Conservation (phyloP, 2,329 filamentous ascomycete genomes). For the Decorospora gaudefroyi region DNA sequence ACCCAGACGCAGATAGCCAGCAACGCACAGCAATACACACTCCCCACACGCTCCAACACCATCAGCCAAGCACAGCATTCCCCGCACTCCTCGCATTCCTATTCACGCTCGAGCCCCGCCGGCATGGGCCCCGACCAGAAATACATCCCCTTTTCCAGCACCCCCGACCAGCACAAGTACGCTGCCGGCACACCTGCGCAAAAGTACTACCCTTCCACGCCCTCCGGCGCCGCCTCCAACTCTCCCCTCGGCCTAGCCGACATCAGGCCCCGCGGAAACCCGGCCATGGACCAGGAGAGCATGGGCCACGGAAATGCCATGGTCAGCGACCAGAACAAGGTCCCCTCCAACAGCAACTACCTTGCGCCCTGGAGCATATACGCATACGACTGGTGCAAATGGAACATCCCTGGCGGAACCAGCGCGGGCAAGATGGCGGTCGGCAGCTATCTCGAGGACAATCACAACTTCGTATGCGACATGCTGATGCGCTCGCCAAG, state of each 20-base stretch:
- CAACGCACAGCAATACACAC: conserved; percentile 64
- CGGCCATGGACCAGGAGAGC: conserved; percentile 72
- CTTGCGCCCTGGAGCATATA: conserved; percentile 94
- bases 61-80: conserved; percentile 59
- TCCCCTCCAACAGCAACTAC: conserved; percentile 83
- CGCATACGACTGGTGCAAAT: conserved; percentile 99
- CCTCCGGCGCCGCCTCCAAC: conserved; percentile 69
- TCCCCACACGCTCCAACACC: conserved; percentile 68
- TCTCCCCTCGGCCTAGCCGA: conserved; percentile 90
- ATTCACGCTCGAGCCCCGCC: conserved; percentile 83
- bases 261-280: conserved; percentile 85
- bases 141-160: conserved; percentile 66
- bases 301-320: conserved; percentile 59
- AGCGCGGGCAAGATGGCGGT: conserved; percentile 91
- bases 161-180: conserved; percentile 62
- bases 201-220: conserved; percentile 63
- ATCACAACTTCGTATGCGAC: conserved; percentile 88
- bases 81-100: conserved; percentile 54
- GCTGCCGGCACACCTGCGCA: conserved; percentile 50
- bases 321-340: conserved; percentile 68
- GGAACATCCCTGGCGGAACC: conserved; percentile 71
- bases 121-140: conserved; percentile 62
- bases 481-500: not conserved
- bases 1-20: conserved; percentile 57
- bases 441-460: conserved; percentile 95